Evolutionary conservation across 441 rosid genomes (phyloP).

Genomic region (Bruguiera hainesii): DNA sequence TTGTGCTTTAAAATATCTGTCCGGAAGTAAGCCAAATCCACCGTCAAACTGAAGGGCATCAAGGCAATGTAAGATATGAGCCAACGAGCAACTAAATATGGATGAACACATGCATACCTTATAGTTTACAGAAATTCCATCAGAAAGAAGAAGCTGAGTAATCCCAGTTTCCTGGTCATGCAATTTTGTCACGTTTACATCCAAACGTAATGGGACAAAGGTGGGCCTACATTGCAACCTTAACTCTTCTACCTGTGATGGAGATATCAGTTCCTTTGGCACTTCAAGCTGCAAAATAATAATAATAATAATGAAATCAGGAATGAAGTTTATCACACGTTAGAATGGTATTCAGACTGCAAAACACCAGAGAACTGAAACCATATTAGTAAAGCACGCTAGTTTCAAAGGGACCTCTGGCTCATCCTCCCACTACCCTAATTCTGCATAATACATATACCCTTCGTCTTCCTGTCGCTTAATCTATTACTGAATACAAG

Average conservation of each 20-base stretch:
- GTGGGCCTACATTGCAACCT: conserved; percentile 59
- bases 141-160: conserved; percentile 77
- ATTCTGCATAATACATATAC: conserved; percentile 63
- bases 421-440: conserved; percentile 88
- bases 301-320: conserved; percentile 18
- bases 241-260: conserved; percentile 64
- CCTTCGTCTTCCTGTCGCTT: conserved; percentile 80
- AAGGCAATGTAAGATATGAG: conserved; percentile 2
- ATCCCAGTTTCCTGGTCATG: conserved; percentile 90
- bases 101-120: conserved; percentile 34
- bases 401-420: conserved; percentile 67
- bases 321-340: conserved; percentile 6
- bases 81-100: neutral
- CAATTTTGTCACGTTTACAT: conserved; percentile 43
- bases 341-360: conserved; percentile 13
- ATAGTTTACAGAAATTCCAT: conserved; percentile 88
- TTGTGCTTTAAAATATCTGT: too few relatives aligned
- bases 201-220: conserved; percentile 58
- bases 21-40: neutral
- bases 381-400: neutral
- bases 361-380: too few relatives aligned
- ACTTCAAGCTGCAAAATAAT: conserved; percentile 80
- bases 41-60: neutral
- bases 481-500: conserved; percentile 24
- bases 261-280: conserved; percentile 85